These are phyloP conservation scores for Xylariaceae sp. DNA, from an alignment of 2,329 filamentous ascomycete species.

Conservation along the genomic window DNA sequence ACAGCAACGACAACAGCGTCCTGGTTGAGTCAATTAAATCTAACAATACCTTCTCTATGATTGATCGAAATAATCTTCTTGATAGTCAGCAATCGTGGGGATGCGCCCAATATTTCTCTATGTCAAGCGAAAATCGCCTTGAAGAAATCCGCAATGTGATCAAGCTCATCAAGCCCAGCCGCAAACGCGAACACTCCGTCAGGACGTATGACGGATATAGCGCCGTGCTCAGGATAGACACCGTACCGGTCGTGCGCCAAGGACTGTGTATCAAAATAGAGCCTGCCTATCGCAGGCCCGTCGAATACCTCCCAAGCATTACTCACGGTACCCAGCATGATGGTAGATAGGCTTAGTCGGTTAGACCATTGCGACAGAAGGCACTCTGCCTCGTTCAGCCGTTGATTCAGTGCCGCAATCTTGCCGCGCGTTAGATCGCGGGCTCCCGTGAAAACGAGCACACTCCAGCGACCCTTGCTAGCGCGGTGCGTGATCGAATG, in stretches of 20 bases:
- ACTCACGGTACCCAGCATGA: background rate
- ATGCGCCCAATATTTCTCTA: too few species aligned
- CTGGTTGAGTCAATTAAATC: too few species aligned
- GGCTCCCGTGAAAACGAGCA: background rate
- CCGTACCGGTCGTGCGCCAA: background rate
- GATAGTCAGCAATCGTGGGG: too few species aligned
- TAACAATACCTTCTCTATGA: too few species aligned
- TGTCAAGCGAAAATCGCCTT: too few species aligned
- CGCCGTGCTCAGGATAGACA: background rate
- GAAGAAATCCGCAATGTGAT: too few species aligned
- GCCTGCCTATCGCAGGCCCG: background rate
- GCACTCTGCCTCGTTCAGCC: background rate
- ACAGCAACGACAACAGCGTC: too few species aligned
- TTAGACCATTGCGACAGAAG: background rate
- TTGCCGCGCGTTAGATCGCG: background rate
- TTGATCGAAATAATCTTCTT: too few species aligned
- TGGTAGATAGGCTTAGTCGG: background rate
- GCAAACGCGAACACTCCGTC: background rate
- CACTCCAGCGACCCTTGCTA: background rate
- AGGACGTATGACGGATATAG: background rate
- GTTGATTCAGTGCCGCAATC: background rate
- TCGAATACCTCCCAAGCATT: background rate
- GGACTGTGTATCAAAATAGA: background rate
- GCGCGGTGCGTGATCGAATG: background rate
- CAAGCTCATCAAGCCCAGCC: background rate